These are phyloP conservation scores for Phytophthora parvispora DNA, from an alignment of 352 stramenopile species.

Conservation along the genomic window DNA sequence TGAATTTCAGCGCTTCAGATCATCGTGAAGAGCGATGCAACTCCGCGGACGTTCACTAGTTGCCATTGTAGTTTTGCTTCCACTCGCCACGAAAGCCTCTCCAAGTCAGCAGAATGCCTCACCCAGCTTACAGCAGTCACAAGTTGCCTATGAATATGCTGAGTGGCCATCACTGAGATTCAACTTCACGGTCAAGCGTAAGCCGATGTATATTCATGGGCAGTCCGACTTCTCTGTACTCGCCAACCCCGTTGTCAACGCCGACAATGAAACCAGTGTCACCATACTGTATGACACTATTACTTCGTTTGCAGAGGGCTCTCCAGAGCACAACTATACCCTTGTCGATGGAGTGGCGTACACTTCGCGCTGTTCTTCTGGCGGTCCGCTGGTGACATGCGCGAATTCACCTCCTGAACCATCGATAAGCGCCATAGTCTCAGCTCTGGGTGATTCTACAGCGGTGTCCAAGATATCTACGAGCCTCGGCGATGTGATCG, in stretches of 20 bases:
- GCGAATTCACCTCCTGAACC: not conserved
- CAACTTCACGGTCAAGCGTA: not conserved
- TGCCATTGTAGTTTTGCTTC: not conserved
- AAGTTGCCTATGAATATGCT: not conserved
- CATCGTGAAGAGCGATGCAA: not conserved
- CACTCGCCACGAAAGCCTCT: not conserved
- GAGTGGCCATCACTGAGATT: not conserved
- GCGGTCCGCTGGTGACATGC: not conserved
- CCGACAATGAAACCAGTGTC: not conserved
- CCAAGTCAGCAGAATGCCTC: not conserved
- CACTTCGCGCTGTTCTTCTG: not conserved
- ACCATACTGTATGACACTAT: slow-evolving; percentile 39
- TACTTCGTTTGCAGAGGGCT: slow-evolving; percentile 13
- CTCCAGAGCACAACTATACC: slow-evolving; percentile 29
- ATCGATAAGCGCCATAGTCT: slow-evolving; percentile 16
- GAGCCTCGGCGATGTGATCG: not conserved
- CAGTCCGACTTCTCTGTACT: not conserved
- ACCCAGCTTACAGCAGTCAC: not conserved
- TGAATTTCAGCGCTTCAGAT: not conserved
- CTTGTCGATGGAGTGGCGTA: slow-evolving; percentile 29
- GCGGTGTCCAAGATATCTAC: slow-evolving; percentile 2
- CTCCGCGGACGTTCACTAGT: not conserved
- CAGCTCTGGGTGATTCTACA: not conserved
- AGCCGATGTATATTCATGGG: not conserved
- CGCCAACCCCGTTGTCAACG: slow-evolving; percentile 23